Evolutionary conservation across 23 red algal genomes (phyloP).

Genomic region (Pyropia yezoensis): DNA sequence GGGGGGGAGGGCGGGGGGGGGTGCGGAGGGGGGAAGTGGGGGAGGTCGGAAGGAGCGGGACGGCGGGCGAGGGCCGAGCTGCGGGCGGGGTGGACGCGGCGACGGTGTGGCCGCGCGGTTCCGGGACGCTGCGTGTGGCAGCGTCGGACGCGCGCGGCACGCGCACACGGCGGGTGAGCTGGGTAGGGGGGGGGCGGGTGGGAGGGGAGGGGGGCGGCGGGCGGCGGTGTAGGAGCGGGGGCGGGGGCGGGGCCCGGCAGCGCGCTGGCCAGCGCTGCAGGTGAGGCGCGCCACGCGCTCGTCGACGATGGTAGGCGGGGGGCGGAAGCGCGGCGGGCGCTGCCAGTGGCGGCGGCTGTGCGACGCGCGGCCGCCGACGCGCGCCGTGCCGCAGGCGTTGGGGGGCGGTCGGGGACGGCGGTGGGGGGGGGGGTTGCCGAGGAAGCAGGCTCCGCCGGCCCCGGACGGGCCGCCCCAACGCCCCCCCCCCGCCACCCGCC

Average conservation of each 20-base stretch:
- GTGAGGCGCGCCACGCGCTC: background rate
- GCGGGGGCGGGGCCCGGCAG: background rate
- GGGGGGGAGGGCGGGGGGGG: background rate
- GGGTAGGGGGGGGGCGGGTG: background rate
- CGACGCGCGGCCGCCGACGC: background rate
- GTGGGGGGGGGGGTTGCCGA: background rate
- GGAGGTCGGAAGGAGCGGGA: background rate
- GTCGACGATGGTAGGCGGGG: background rate
- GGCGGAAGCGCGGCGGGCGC: conserved; percentile 2
- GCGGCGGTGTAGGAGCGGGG: background rate
- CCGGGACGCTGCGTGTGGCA: background rate
- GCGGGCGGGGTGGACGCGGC: too few species aligned
- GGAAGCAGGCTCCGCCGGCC: too few species aligned
- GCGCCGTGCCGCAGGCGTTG: background rate
- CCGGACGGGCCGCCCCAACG: too few species aligned
- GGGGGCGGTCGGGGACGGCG: background rate
- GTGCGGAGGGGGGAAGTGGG: background rate
- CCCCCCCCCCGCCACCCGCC: too few species aligned
- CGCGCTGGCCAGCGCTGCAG: background rate
- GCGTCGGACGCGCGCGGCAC: background rate
- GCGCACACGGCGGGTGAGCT: background rate
- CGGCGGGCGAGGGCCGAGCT: background rate
- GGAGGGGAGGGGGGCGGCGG: background rate
- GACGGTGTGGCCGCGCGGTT: too few species aligned
- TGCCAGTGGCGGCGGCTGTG: background rate